phyloP scores from a whole-genome alignment of 768 basidiomycete species.

The Naganishia onofrii region DNA sequence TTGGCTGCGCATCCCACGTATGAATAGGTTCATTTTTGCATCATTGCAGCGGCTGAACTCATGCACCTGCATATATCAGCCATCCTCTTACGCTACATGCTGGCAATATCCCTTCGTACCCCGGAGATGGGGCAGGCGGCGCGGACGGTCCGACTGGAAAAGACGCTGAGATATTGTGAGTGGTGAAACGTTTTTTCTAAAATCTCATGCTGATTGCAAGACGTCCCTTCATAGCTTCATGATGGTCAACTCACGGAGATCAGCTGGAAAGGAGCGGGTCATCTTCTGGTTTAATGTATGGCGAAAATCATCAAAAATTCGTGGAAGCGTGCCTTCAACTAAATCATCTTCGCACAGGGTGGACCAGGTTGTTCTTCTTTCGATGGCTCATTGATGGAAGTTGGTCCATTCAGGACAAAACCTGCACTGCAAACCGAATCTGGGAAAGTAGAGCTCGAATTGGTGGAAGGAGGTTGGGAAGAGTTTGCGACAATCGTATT shows the following conservation, averaged over 20 bases:
- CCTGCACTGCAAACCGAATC: conserved; percentile 51
- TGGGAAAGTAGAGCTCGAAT: conserved; percentile 67
- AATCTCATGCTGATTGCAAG: neutral
- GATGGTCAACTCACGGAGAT: conserved; percentile 77
- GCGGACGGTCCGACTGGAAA: conserved; percentile 46
- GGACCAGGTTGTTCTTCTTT: conserved; percentile 97
- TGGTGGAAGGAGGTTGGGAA: conserved; percentile 88
- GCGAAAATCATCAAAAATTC: conserved; percentile 20
- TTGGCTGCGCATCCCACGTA: conserved; percentile 50
- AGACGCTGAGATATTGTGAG: conserved; percentile 51
- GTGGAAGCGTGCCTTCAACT: neutral
- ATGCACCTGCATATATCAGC: conserved; percentile 28
- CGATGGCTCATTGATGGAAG: conserved; percentile 95
- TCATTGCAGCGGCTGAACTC: no score
- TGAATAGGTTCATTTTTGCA: conserved; percentile 19
- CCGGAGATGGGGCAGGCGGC: conserved; percentile 47
- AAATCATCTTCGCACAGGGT: conserved; percentile 60
- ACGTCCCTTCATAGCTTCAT: conserved; percentile 60
- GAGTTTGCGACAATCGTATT: conserved; percentile 93
- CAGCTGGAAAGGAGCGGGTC: conserved; percentile 83
- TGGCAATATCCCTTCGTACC: conserved; percentile 49
- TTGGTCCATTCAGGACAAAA: conserved; percentile 77
- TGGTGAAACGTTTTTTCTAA: neutral
- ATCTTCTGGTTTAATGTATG: conserved; percentile 96
- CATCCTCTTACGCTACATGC: conserved; percentile 51